These are phyloP conservation scores for Fusarium tjaetaba DNA, from an alignment of 2,329 filamentous ascomycete species.

Conservation along the genomic window DNA sequence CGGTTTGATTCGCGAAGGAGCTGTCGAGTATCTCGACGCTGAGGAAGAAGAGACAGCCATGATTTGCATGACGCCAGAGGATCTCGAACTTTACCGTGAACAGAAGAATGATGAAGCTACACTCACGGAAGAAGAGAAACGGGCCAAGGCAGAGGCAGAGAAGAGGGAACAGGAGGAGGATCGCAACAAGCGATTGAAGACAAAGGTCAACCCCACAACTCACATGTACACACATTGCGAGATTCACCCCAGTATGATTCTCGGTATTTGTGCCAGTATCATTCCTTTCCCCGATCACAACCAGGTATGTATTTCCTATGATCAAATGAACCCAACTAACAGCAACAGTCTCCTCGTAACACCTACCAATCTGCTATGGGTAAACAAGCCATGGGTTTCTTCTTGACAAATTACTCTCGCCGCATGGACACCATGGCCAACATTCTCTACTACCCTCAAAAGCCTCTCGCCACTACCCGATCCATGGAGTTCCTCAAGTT, in stretches of 20 bases:
- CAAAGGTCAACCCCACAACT: conserved; percentile 84
- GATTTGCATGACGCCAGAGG: conserved; percentile 99
- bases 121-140: conserved; percentile 20
- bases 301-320: conserved; percentile 63
- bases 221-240: conserved; percentile 98
- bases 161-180: conserved; percentile 59
- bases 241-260: conserved; percentile 98
- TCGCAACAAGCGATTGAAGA: conserved; percentile 87
- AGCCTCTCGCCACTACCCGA: conserved; percentile 92
- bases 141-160: conserved; percentile 55
- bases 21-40: conserved; percentile 95
- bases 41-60: conserved; percentile 99
- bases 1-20: conserved; percentile 82
- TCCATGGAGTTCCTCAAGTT: conserved; percentile 99
- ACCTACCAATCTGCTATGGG: conserved; percentile 99
- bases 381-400: conserved; percentile 99
- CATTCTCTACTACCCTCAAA: conserved; percentile 98
- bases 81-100: conserved; percentile 81
- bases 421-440: conserved; percentile 99
- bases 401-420: conserved; percentile 94
- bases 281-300: conserved; percentile 99
- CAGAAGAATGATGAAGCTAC: conserved; percentile 71
- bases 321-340: conserved; percentile 1
- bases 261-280: conserved; percentile 98
- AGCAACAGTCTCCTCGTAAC: conserved; percentile 86